Evolutionary conservation across 2,329 filamentous ascomycete genomes (phyloP), one percentile per base, ranked within the genome.

Genomic region (Myotisia sp.): DNA sequence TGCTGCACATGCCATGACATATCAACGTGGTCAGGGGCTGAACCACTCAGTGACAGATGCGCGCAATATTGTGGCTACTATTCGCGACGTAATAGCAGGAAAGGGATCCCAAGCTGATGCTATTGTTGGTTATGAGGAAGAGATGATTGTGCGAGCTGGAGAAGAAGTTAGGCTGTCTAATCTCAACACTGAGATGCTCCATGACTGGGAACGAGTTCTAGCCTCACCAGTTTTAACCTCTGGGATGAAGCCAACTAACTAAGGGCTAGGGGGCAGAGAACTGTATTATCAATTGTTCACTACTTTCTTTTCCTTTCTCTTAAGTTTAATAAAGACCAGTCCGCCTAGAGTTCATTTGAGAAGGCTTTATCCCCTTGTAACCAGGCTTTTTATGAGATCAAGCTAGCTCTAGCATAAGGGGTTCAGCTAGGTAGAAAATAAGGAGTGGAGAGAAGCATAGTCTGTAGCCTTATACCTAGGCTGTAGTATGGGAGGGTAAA

Each of bases 161-260:
- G 55, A 56, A 20, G 64, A 68, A 43, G 62, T 67, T 34, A 45
- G 52, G 13, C 44, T 59, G 5, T 63, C 59, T 18, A 52, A 59
- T 16, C 47, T 53, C 37, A 66, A 66, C 42, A 60, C 58, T 8
- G 45, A 51, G 37, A 64, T 67, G 56, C 42, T 68, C 22, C 63
- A 68, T 45, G 55, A 67, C 31, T 54, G 50, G 52, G 31, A 48
- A 17, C 45, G 44, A 33, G 44, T 53, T 12, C 19, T 42, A 14
- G 31, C 42, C 24, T 46, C 33, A 36, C 37, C 36, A 9, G 36
- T 41, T 9, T 21, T 38, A 16, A 41, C 28, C 12, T 12, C 27
- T 9, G 38, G 38, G 5, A 17, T 41, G 24, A 38, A 33, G 7
- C 32, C 17, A 10, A 38, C 28, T 10, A 14, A 35, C 16, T 16